Base-by-base conservation (phyloP, 2,329 filamentous ascomycete genomes). In the Penicillium sp. region DNA sequence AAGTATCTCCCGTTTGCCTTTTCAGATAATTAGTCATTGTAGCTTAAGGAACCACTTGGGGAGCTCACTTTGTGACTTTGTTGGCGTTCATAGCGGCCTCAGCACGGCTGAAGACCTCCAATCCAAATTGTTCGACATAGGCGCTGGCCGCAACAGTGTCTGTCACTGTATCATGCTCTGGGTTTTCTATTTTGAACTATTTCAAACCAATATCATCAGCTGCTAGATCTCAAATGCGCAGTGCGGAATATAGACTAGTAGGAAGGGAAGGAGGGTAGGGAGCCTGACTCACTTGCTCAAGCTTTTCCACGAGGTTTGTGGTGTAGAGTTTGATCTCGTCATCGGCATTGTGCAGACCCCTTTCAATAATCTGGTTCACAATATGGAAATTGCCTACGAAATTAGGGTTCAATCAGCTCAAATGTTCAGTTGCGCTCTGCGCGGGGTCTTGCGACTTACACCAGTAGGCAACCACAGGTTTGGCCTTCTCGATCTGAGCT, bases 401-500 rank as follows among this genome's bases (percentile, higher is more conserved):
- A 45, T 34, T 58, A 52, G 54, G 40, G 51, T 31, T n/a, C 31
- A 25, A 66, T 62, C 64, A 65, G 54, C 53, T 55, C 44, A 23
- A 51, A 39, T 41, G 41, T 44, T 43, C 33, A 38, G 58, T 45
- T 58, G 50, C 39, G 52, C 50, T 50, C 2, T 33, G 19, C 52
- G 60, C 36, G 40, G 36, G 49, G 34, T 36, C 38, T 9, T 23
- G 23, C 31, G 40, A 83, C 88, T 70, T 83, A 96, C 93, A 94
- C 92, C 93, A 97, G 75, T 97, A 99, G 61, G 92, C 84, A 65
- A 97, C 84, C 58, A 94, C 90, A 9, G 94, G 94, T 75, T 93
- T 94, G 70, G 87, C 85, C 58, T 83, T 83, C 72, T 93, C 89
- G 48, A 99, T 84, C 78, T 99, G 93, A 36, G 85, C 84, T 34